phyloP scores from a whole-genome alignment of 306 rosid species.

The Begonia peltatifolia region DNA sequence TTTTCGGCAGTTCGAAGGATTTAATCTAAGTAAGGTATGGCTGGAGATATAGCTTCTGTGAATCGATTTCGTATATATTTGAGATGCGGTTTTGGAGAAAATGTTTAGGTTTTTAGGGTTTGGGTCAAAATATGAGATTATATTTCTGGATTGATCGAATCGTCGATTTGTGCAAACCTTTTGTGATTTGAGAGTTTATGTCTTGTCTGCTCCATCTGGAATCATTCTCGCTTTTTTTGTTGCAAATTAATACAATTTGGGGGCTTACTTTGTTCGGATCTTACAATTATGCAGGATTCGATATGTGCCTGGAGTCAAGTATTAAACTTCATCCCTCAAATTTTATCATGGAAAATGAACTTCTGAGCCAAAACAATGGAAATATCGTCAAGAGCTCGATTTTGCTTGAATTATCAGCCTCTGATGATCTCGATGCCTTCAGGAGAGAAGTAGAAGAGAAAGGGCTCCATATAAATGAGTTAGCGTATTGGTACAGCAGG shows the following conservation, averaged over 20 bases:
- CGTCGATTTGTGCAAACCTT: too few species aligned
- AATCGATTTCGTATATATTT: too few species aligned
- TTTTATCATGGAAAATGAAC: slow-evolving; percentile 35
- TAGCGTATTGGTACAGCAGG: slow-evolving; percentile 69
- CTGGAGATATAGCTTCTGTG: too few species aligned
- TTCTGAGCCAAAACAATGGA: slow-evolving; percentile 26
- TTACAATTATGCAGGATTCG: slow-evolving; percentile 30
- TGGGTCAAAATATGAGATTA: too few species aligned
- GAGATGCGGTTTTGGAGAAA: too few species aligned
- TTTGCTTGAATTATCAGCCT: slow-evolving; percentile 69
- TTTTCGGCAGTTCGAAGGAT: neutral
- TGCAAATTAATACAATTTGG: neutral
- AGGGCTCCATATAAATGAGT: slow-evolving; percentile 39
- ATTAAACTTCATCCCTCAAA: slow-evolving; percentile 24
- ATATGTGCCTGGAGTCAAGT: slow-evolving; percentile 48
- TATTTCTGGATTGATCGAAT: too few species aligned
- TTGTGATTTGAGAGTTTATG: too few species aligned
- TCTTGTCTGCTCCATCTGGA: too few species aligned
- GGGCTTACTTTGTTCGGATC: neutral
- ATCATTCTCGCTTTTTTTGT: neutral
- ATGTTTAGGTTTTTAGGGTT: too few species aligned
- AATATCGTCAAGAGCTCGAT: slow-evolving; percentile 15
- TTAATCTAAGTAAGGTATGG: neutral
- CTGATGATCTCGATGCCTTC: slow-evolving; percentile 51
- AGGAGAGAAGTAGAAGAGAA: slow-evolving; percentile 40